Base-by-base conservation (phyloP, 176 grass and related monocot genomes). In the Avena eriantha region DNA sequence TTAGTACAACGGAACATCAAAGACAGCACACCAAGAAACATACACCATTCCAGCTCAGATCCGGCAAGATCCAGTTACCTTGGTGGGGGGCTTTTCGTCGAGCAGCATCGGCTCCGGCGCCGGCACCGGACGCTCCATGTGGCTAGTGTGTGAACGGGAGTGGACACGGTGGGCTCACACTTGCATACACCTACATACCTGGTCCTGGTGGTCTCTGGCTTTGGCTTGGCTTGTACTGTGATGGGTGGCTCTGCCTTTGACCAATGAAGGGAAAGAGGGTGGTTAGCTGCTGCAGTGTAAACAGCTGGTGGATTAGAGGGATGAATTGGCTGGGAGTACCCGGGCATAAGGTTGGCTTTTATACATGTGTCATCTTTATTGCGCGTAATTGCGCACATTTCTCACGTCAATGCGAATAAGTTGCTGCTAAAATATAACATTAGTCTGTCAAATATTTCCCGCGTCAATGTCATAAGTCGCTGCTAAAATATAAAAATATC, bases 31-130 rank as follows among this genome's bases (percentile, higher is more conserved):
- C 13, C 55, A 69, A 82, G 31, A 70, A 70, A 70, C 80, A 70
- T 65, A 70, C 15, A 17, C 39, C 43, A 80, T 51, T 46, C 17
- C 17, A 82, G 63, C 66, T 18, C 50, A 69, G 81, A 83, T 82
- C 33, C 65, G 33, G 34, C 36, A 47, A 64, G 57, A 80, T 80
- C 58, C 39, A 59, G 80, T 41, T 55, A 83, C 81, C 81, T 72
- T 83, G 63, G 61, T 71, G 22, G 79, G 79, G 3, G 79, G 79
- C 41, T 41, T 70, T 4, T 59, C 69, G 57, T 82, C 79, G 29
- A 87, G 57, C 57, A 65, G 10, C 86, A 87, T 87, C 57, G 79
- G 86, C 45, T 73, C 79, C 69, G 78, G 85, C 85, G 73, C 74
- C 46, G 74, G 84, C 75, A 34, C 54, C 41, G 68, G 76, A 51